Evolutionary conservation across 2,329 filamentous ascomycete genomes (phyloP).

Genomic region (Penicillium digitatum): DNA sequence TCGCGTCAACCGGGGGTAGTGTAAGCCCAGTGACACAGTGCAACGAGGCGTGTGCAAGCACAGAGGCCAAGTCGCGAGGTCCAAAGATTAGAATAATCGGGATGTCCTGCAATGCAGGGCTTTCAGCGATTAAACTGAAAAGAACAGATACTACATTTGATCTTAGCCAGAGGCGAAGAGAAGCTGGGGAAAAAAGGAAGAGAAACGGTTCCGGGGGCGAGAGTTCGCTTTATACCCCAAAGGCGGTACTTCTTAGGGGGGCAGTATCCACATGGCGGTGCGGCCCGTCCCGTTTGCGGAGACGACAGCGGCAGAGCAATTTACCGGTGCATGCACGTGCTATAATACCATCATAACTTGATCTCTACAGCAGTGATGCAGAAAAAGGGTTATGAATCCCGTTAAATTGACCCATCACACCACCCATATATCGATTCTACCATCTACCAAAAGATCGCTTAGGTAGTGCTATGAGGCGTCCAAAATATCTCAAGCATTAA

Average conservation of each 20-base stretch:
- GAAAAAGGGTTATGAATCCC: too few species aligned
- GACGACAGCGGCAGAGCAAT: too few species aligned
- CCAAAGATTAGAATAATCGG: constrained; percentile 80
- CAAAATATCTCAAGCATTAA: too few species aligned
- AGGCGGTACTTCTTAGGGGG: neutral
- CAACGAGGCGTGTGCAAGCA: constrained; percentile 62
- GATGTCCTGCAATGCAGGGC: constrained; percentile 62
- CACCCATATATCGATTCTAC: too few species aligned
- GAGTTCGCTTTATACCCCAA: neutral
- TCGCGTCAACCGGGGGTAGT: constrained; percentile 70
- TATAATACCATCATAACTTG: too few species aligned
- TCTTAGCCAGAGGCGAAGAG: constrained; percentile 63
- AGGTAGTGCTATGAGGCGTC: too few species aligned
- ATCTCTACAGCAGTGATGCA: too few species aligned
- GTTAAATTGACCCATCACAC: too few species aligned
- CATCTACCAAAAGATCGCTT: too few species aligned
- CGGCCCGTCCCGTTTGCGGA: neutral
- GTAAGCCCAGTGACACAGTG: constrained; percentile 72
- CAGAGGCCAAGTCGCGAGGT: constrained; percentile 54
- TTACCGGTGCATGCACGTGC: too few species aligned
- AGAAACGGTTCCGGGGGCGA: constrained; percentile 25
- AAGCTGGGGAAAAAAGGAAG: constrained; percentile 45
- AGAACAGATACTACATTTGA: constrained; percentile 97
- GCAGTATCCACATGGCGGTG: neutral
- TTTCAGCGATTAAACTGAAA: constrained; percentile 95